phyloP scores from a whole-genome alignment of 371 early-diverging fungal species.

The Parasitella parasitica region DNA sequence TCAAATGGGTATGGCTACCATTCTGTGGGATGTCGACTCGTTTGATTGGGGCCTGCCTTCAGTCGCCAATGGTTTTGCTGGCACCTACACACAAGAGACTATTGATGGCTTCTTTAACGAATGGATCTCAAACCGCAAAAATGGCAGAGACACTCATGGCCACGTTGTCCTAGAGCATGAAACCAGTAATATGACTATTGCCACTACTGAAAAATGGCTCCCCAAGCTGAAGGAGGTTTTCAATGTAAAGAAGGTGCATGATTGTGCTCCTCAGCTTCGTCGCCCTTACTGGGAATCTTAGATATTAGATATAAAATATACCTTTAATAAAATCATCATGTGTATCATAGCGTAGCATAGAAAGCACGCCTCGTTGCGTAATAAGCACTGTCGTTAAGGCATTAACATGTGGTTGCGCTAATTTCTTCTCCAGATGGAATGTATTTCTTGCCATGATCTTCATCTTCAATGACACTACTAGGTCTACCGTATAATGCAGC shows the following conservation, averaged over 20 bases:
- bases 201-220: conserved; percentile 45
- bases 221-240: conserved; percentile 38
- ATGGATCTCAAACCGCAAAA: conserved; percentile 35
- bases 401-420: too few relatives aligned
- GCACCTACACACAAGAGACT: conserved; percentile 9
- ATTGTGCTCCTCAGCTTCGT: conserved; percentile 39
- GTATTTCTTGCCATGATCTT: too few relatives aligned
- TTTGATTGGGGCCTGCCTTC: conserved; percentile 43
- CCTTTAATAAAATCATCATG: not conserved
- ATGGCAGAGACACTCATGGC: conserved; percentile 32
- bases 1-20: conserved; percentile 44
- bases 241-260: conserved; percentile 43
- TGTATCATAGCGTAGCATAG: not conserved
- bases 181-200: conserved; percentile 42
- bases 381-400: too few relatives aligned
- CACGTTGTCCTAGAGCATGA: conserved; percentile 57
- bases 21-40: conserved; percentile 45
- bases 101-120: conserved; percentile 39
- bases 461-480: too few relatives aligned
- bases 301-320: not conserved
- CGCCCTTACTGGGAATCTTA: conserved; percentile 49
- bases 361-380: too few relatives aligned
- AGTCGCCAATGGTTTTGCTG: conserved; percentile 24
- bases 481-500: too few relatives aligned
- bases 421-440: too few relatives aligned